Percentiles rank a stretch among this genome's conserved stretches.
These are phyloP conservation scores for Penicillium sp. DNA, from an alignment of 2,329 filamentous ascomycete species.

Conservation along the genomic window DNA sequence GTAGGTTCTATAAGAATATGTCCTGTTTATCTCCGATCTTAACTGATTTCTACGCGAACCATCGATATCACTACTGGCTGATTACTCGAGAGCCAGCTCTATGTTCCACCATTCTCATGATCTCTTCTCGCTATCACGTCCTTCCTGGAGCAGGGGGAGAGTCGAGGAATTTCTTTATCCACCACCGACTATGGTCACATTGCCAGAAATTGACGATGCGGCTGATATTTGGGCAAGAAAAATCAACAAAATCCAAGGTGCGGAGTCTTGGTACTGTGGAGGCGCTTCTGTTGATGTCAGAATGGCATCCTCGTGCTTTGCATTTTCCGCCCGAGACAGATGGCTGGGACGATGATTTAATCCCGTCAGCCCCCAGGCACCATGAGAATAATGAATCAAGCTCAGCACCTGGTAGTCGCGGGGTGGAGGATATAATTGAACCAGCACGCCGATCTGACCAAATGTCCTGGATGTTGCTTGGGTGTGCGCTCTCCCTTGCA, in stretches of 20 bases:
- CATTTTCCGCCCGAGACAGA: constrained; percentile 56
- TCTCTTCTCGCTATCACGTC: constrained; percentile 54
- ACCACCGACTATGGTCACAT: constrained; percentile 56
- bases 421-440: constrained; percentile 56
- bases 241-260: constrained; percentile 50
- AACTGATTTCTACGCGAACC: constrained; percentile 51
- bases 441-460: constrained; percentile 56
- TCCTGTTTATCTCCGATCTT: constrained; percentile 53
- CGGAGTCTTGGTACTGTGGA: constrained; percentile 55
- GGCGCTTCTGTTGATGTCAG: constrained; percentile 54
- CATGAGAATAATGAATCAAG: constrained; percentile 29
- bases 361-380: constrained; percentile 43
- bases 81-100: constrained; percentile 55
- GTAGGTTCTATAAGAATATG: constrained; percentile 52
- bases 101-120: constrained; percentile 55
- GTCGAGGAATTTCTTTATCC: constrained; percentile 54
- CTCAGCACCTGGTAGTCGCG: constrained; percentile 40
- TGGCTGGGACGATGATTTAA: constrained; percentile 57
- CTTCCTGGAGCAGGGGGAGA: constrained; percentile 46
- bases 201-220: constrained; percentile 55
- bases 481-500: constrained; percentile 53
- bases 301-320: constrained; percentile 58
- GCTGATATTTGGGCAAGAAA: constrained; percentile 56
- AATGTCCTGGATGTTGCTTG: constrained; percentile 62
- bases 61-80: constrained; percentile 50